Base-by-base conservation (phyloP, 306 rosid genomes). In the Castanopsis chinensis region DNA sequence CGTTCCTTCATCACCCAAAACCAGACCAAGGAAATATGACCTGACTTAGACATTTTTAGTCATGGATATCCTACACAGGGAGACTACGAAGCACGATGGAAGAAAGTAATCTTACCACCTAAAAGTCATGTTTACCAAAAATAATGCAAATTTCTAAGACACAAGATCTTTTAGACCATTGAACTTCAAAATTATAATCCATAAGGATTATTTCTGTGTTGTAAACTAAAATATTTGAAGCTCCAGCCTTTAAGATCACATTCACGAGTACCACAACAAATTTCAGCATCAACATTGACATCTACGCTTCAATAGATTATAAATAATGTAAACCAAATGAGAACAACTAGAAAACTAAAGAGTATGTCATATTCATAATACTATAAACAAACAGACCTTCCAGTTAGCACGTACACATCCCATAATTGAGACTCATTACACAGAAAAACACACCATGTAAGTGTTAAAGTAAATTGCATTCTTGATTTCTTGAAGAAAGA, bases 311-410 rank as follows among this genome's bases (percentile, higher is more conserved):
- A 32, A 30, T 18, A 32, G 8, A 65, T 65, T 19, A 64, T 51
- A 6, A 84, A 61, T 13, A 67, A 12, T 18, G 51, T 70, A 35
- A 52, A 54, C 52, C 49, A 30, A 51, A 73, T 35, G 64, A 71
- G 49, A 65, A 63, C 69, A 63, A 65, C 18, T 8, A 30, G 18
- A 32, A 32, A 32, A 17, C 19, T n/a, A 78, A 61, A 79, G 18
- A 79, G 54, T 61, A 65, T 25, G 68, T 57, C 45, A 63, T 64
- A 28, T 73, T 5, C 75, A 68, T 61, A 65, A 60, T 23, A 63
- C 72, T 30, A 71, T 45, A 75, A 45, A 64, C 33, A 78, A 82
- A 61, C 84, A 75, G 54, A 94, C 98, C 97, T 90, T 91, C 92
- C 86, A 72, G 61, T 83, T 76, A 81, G 84, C 83, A 86, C 86